Conservation (phyloP, 2,329 filamentous ascomycete genomes). For the Fusarium mangiferae region DNA sequence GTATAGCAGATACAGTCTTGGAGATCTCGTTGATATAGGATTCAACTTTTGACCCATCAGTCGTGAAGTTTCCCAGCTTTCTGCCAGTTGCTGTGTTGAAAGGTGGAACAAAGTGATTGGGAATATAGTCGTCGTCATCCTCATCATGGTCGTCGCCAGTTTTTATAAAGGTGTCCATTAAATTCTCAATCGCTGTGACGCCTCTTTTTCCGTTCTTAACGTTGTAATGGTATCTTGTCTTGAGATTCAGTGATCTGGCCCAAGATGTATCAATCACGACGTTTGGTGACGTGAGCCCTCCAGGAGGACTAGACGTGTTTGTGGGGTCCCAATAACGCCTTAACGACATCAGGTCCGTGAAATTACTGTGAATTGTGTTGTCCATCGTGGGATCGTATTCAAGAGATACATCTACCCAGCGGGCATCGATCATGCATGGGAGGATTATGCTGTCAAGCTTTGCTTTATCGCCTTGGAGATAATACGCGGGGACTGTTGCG, state of each 20-base stretch:
- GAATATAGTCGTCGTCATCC: not conserved
- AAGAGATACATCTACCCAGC: not conserved
- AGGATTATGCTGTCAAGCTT: not conserved
- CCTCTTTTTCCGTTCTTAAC: not conserved
- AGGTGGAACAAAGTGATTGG: not conserved
- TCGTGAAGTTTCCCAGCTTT: not conserved
- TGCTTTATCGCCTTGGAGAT: rapidly evolving
- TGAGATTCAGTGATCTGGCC: not conserved
- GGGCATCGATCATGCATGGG: not conserved
- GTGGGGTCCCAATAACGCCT: not conserved
- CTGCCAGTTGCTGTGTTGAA: not conserved
- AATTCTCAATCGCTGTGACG: not conserved
- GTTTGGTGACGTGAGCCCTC: not conserved
- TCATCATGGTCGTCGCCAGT: not conserved
- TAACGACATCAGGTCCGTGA: not conserved
- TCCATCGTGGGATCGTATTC: not conserved
- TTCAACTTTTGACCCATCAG: not conserved
- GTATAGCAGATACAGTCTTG: not conserved
- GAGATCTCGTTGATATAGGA: not conserved
- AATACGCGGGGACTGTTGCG: not conserved
- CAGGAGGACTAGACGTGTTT: not conserved
- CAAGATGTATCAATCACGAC: not conserved
- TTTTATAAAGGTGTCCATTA: not conserved
- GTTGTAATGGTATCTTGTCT: rapidly evolving
- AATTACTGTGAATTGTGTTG: not conserved